Base-by-base conservation (phyloP, 257 asterid genomes). In the Coffea canephora region DNA sequence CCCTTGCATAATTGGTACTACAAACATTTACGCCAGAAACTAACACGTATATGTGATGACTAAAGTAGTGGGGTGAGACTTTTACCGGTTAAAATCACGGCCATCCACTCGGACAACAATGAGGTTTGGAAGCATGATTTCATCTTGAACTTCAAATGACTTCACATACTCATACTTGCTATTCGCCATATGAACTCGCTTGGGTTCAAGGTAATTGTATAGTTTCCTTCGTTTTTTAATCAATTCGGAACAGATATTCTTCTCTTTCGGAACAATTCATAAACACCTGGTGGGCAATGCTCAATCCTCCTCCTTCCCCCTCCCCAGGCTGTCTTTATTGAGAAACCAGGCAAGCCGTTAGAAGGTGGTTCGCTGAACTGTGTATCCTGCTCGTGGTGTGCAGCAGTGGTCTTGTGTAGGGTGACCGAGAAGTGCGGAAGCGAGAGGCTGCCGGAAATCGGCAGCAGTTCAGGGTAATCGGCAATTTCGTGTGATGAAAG, bases 101-200 rank as follows among this genome's bases (percentile, higher is more conserved):
- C 93, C 95, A 18, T 85, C 82, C 27, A 95, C 78, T 43, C 88
- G 91, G 48, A 95, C 89, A 36, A 87, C 75, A 68, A 95, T 88
- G 73, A 91, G 84, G 79, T 91, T 93, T 21, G 94, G 97, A 48
- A 73, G 79, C 89, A 84, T 83, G 76, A 93, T 80, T 82, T 93
- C 91, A 71, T 91, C 97, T 77, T 88, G 91, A 69, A 76, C 77
- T 86, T 95, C 98, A 76, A 86, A 91, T 9, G 89, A 83, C 84
- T 93, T 93, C 54, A 95, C 98, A 21, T 93, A 95, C 87, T 93
- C 97, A 48, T 91, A 95, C 87, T 87, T 91, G 89, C 94, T 91
- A 69, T 91, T 91, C 31, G 96, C 98, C 98, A 93, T 94, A 36
- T 73, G 3, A 5, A 34, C 11, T 48, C 21, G 13, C 52, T 19